Evolutionary conservation across 2,329 filamentous ascomycete species (phyloP), one percentile per base, ranked within the genome.

Genomic region (Chaetomium globosum): DNA sequence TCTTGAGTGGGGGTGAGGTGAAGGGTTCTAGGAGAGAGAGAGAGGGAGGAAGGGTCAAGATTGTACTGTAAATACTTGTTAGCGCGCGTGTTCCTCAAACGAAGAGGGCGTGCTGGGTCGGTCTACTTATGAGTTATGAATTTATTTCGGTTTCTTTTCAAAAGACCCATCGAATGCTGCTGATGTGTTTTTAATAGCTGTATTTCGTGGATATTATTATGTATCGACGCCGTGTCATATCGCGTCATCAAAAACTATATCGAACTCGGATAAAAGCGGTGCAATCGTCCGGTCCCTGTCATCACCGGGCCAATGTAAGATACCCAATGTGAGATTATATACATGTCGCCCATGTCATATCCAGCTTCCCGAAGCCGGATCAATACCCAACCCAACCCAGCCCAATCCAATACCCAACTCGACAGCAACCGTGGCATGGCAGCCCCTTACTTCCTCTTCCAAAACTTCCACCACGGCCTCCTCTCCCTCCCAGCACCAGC

Each of bases 381-480:
- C 43, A 16, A 19, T 16, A 43, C 36, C 26, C 51, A n/a, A 53
- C 26, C 26, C 26, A 26, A 26, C 26, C 26, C 26, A 31, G 31
- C 31, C 31, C 31, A 9, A 33, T 9, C 31, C 31, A 33, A 33
- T 33, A 6, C 2, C 30, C 30, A 33, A n/a, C 19, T 6, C 33
- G 2, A n/a, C 43, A 43, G 28, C 33, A 4, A 4, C 26, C 4
- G 4, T 26, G 26, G 26, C n/a, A 9, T 46, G 19, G 43, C 46
- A 43, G 36, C 16, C 16, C 16, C 30, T 28, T n/a, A 51, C 55
- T 33, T 28, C 56, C 43, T 56, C 26, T 33, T 56, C 65, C 87
- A 89, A 72, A 89, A 88, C 74, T 83, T 82, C 85, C 85, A 89
- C 76, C 83, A 82, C 48, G 78, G 75, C 65, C 73, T 74, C 7